phyloP scores from a whole-genome alignment of 768 basidiomycete genomes.

The Rhodotorula sphaerocarpa region DNA sequence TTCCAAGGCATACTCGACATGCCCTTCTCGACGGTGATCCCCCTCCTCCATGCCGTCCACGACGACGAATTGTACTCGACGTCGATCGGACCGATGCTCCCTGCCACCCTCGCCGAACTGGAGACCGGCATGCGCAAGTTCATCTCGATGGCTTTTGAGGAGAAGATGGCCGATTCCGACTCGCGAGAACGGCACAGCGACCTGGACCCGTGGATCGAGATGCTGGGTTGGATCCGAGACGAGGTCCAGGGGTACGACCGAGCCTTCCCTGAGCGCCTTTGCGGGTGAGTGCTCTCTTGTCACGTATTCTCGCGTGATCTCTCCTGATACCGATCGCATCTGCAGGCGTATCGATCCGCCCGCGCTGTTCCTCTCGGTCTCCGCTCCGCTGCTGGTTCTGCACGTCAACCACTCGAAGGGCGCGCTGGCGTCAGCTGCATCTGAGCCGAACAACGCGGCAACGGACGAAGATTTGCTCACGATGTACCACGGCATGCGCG shows the following conservation, averaged over 20 bases:
- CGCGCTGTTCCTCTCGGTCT: slow-evolving; percentile 49
- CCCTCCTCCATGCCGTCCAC: slow-evolving; percentile 47
- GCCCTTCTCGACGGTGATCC: slow-evolving; percentile 61
- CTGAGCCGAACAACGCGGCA: slow-evolving; percentile 48
- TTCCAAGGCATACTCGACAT: slow-evolving; percentile 68
- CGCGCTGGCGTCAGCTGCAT: slow-evolving; percentile 6
- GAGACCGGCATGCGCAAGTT: slow-evolving; percentile 31
- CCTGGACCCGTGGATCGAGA: slow-evolving; percentile 67
- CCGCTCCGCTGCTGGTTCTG: slow-evolving; percentile 25
- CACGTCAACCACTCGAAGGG: slow-evolving; percentile 18
- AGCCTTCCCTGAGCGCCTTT: slow-evolving; percentile 71
- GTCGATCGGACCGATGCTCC: slow-evolving; percentile 9
- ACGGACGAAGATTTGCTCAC: slow-evolving; percentile 85
- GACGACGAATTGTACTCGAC: slow-evolving; percentile 31
- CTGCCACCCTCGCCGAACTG: slow-evolving; percentile 17
- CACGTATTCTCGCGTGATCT: background rate
- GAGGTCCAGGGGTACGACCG: slow-evolving; percentile 72
- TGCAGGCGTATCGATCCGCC: slow-evolving; percentile 56
- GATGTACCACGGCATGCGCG: slow-evolving; percentile 69
- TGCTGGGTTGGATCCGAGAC: slow-evolving; percentile 87
- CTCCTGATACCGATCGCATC: background rate
- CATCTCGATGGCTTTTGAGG: slow-evolving; percentile 31
- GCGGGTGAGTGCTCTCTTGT: slow-evolving; percentile 54
- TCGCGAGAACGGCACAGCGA: slow-evolving; percentile 52
- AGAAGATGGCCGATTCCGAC: slow-evolving; percentile 40